Percentiles rank a stretch among this genome's conserved stretches.
phyloP scores from a whole-genome alignment of 306 rosid species.

The Glycyrrhiza uralensis region DNA sequence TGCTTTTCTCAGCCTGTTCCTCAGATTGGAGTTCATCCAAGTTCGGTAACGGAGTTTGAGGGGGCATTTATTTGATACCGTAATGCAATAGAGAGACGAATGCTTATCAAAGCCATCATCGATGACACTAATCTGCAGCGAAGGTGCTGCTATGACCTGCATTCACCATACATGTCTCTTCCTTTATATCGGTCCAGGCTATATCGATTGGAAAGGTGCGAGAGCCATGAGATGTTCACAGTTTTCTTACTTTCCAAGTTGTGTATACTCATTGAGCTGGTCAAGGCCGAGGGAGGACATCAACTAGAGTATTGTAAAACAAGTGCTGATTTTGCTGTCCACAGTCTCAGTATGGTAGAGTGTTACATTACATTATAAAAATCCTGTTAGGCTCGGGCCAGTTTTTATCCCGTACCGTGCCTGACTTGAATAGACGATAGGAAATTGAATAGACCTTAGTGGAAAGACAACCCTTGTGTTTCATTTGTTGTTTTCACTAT shows the following conservation, averaged over 20 bases:
- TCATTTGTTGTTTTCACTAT: neutral
- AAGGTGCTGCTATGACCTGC: slow-evolving; percentile 18
- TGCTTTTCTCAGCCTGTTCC: slow-evolving; percentile 18
- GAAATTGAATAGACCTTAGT: neutral
- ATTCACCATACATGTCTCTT: neutral
- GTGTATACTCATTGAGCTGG: slow-evolving; percentile 8
- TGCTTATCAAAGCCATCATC: neutral
- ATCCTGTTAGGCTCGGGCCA: neutral
- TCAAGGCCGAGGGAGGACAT: neutral
- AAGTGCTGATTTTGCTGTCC: slow-evolving; percentile 2
- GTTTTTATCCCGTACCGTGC: neutral
- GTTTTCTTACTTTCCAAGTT: slow-evolving; percentile 10
- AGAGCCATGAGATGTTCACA: neutral
- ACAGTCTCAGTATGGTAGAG: neutral
- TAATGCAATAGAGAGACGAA: neutral
- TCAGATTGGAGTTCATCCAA: slow-evolving; percentile 26
- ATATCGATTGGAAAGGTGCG: slow-evolving; percentile 11
- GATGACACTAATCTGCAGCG: neutral
- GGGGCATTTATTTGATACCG: slow-evolving; percentile 10
- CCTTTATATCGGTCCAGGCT: neutral
- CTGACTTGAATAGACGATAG: neutral
- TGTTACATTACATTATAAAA: neutral
- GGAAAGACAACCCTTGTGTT: neutral
- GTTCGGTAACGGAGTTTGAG: slow-evolving; percentile 7
- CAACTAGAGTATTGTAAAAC: neutral